These are phyloP conservation scores for Glebionis coronaria DNA, from an alignment of 129 eudicot species.

Conservation along the genomic window DNA sequence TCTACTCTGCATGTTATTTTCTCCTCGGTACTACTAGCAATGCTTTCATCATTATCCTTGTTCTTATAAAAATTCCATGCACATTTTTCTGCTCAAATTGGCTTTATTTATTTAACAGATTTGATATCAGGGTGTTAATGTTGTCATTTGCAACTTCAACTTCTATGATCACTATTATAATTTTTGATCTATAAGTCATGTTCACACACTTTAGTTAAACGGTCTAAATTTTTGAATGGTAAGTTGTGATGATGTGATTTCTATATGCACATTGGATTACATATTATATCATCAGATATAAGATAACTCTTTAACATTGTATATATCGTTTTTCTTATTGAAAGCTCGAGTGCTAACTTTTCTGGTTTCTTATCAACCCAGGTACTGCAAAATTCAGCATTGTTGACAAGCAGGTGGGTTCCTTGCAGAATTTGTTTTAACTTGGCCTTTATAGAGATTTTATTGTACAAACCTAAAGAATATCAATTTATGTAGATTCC, in stretches of 20 bases:
- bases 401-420: constrained; percentile 75
- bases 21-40: no score
- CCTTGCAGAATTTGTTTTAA: constrained; percentile 3
- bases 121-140: background rate
- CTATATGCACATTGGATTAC: background rate
- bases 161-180: no score
- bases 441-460: background rate
- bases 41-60: background rate
- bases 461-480: constrained; percentile 8
- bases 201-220: background rate
- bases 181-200: no score
- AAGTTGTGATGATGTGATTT: background rate
- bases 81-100: background rate
- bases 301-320: background rate
- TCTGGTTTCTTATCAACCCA: constrained; percentile 26
- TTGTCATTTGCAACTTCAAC: background rate
- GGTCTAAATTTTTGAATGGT: background rate
- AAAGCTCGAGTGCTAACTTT: background rate
- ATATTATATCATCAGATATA: background rate
- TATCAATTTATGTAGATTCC: constrained; percentile 58
- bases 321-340: background rate
- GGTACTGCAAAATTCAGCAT: constrained; percentile 76
- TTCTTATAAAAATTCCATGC: background rate
- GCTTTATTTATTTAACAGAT: background rate
- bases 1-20: no score